Base-by-base conservation (phyloP, 2,329 filamentous ascomycete species). In the Nemania serpens region DNA sequence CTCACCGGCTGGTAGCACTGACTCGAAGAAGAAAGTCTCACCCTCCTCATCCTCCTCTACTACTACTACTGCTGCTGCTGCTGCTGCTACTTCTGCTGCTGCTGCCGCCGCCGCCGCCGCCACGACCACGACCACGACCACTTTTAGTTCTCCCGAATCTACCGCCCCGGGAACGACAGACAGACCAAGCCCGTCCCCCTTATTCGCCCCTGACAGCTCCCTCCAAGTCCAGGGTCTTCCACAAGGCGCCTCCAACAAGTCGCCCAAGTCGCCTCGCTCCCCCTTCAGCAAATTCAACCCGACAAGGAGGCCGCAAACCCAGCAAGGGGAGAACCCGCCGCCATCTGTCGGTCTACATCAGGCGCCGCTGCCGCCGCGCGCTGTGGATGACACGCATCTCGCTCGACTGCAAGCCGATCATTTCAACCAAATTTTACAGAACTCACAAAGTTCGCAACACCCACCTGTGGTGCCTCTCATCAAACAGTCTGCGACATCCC, bases 241-340 rank as follows among this genome's bases (percentile, higher is more conserved):
- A 42, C 66, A 71, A 25, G 41, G 60, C 25, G 63, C 70, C 33
- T 72, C 73, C 55, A 62, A 57, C 36, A 73, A 64, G 58, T 73
- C 72, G 50, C 66, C 71, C 29, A 69, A 66, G 41, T 74, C 73
- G 22, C 73, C 73, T 46, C 71, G 71, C 43, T 74, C 73, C 33
- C 73, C 73, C 9, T 70, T 74, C 59, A 69, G 70, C 67, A 73
- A 70, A 52, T 71, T 72, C 66, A 71, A 67, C 51, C 64, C 70
- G 15, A 22, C 67, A 12, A 68, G 68, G 50, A 69, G 67, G 39
- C 66, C 70, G 20, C 66, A 70, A 43, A 59, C 64, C 33, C 66
- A 64, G 47, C 57, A 64, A 39, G 60, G 54, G 15, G 58, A 68
- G 55, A 48, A 59, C 18, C 61, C 55, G 55, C 39, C 58, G 39